phyloP scores from a whole-genome alignment of 768 basidiomycete species.

The Cystofilobasidium capitatum region DNA sequence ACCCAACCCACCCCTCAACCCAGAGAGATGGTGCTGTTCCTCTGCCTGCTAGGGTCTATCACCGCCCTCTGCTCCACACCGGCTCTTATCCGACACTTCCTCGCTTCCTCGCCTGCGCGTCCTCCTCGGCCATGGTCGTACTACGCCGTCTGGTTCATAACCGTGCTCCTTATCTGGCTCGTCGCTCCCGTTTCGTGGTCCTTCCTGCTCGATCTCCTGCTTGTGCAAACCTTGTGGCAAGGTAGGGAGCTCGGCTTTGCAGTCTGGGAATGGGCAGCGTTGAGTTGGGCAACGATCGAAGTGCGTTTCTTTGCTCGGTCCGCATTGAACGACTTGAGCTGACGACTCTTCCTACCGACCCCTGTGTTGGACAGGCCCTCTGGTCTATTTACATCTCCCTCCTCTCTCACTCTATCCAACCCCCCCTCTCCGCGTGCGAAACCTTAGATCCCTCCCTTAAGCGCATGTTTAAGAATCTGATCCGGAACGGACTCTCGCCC shows the following conservation, averaged over 20 bases:
- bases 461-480: not conserved
- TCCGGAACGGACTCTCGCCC: too few species aligned
- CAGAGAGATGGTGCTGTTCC: too few species aligned
- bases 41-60: too few species aligned
- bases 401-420: not conserved
- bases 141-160: not conserved
- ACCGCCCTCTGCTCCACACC: not conserved
- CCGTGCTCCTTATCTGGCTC: not conserved
- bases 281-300: conserved; percentile 12
- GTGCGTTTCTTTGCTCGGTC: not conserved
- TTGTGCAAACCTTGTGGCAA: not conserved
- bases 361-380: conserved; percentile 4
- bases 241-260: not conserved
- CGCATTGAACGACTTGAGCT: not conserved
- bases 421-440: not conserved
- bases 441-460: not conserved
- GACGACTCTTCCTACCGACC: not conserved
- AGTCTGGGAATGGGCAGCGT: too few species aligned
- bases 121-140: not conserved
- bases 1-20: too few species aligned
- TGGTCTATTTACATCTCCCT: conserved; percentile 1
- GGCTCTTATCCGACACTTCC: not conserved
- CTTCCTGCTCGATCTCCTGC: not conserved
- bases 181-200: not conserved
- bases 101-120: not conserved